These are phyloP conservation scores for Dentipellis sp. DNA, from an alignment of 768 basidiomycete genomes.

Conservation along the genomic window DNA sequence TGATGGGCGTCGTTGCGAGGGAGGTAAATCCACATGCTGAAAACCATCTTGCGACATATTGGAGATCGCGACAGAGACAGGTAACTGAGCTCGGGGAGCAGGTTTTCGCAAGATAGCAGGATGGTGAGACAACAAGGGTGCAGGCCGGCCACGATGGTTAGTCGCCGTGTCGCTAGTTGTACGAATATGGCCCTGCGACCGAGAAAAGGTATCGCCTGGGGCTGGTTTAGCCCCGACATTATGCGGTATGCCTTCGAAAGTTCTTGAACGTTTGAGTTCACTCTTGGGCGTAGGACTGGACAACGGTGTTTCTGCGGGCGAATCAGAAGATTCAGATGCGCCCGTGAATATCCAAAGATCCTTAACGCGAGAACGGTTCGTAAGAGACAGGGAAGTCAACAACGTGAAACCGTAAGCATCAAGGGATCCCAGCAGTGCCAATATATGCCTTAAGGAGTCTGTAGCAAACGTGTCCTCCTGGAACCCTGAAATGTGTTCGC, in stretches of 20 bases:
- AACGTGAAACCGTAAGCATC: constrained; percentile 62
- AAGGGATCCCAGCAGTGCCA: constrained; percentile 55
- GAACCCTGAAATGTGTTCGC: constrained; percentile 42
- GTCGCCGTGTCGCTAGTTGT: background rate
- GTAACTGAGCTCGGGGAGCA: constrained; percentile 53
- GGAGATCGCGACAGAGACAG: constrained; percentile 37
- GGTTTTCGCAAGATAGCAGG: constrained; percentile 48
- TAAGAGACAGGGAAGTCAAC: constrained; percentile 60
- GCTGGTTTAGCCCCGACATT: background rate
- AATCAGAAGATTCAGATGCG: constrained; percentile 30
- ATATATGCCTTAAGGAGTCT: constrained; percentile 65
- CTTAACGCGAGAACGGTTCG: constrained; percentile 62
- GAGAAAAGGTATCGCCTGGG: background rate
- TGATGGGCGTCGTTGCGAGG: background rate
- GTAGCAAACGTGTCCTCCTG: constrained; percentile 68
- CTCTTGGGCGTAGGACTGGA: background rate
- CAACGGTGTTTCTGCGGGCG: constrained; percentile 22
- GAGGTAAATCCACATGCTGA: constrained; percentile 1
- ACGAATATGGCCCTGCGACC: constrained; percentile 4
- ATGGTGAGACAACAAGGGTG: constrained; percentile 19
- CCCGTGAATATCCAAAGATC: constrained; percentile 75
- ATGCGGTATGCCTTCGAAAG: background rate
- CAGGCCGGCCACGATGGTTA: constrained; percentile 6
- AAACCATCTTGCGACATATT: constrained; percentile 20
- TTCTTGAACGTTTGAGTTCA: too few species aligned